Evolutionary conservation across 345 rosid species (phyloP), one percentile per base, ranked within the genome.

Genomic region (Hibiscus syriacus): DNA sequence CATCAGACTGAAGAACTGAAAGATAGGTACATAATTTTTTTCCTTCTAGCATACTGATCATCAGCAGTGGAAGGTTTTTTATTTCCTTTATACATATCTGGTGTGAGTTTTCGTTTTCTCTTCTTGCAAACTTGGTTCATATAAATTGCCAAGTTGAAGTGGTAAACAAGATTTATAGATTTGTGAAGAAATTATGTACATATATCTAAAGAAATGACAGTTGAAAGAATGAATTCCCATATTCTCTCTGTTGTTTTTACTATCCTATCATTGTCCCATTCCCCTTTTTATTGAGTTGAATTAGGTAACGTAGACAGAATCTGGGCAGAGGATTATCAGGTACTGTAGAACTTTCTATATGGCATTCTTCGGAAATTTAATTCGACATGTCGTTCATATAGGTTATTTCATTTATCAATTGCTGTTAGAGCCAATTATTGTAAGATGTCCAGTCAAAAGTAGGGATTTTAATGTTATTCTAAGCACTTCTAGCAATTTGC

Each of bases 401-500:
- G 14, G 45, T 55, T 0, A 2, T 46, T 46, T 46, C 4, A 46
- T 13, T 43, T 27, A 6, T 57, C 23, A 14, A 3, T n/a, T 1
- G 1, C 5, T 26, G 45, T 9, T 32, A 32, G 26, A 17, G 64
- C 45, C 14, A 34, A 26, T 32, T 58, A 55, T 7, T 29, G 1
- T 27, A 27, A 27, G 60, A 27, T 55, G 61, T 16, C 36, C 27
- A 27, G 10, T 26, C 39, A 29, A 32, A n/a, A n/a, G 39, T 29
- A 57, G 5, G 23, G 36, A 17, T 58, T n/a, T 58, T 8, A 19
- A 36, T 59, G 13, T 12, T 0, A 38, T 19, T 22, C 98, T 60
- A 75, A 49, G 57, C 66, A 22, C 70, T 55, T 1, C 60, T 66
- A 2, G 75, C 73, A n/a, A 72, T 80, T 73, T 87, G 83, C 74